Evolutionary conservation across 2,329 filamentous ascomycete species (phyloP), one percentile per base, ranked within the genome.

Genomic region (Coniochaeta prunicola): DNA sequence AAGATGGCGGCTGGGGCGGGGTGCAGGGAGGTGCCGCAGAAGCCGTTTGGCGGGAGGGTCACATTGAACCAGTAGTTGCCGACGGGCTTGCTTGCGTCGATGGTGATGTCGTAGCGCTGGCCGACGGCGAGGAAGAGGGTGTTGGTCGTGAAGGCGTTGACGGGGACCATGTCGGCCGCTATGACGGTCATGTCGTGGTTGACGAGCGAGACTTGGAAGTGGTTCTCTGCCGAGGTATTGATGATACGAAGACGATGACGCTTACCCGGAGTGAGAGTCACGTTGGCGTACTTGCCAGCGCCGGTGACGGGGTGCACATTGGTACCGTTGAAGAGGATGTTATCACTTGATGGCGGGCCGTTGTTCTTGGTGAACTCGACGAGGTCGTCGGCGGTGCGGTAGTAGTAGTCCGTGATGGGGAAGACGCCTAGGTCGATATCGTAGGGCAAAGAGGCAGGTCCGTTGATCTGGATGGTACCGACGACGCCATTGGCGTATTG

Each of bases 401-500:
- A 74, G 68, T 80, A 82, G 73, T 77, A 83, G 62, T 84, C 81
- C 4, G 72, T 76, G 26, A 84, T 68, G 4, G 78, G 72, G 17
- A 81, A 70, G 6, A 74, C 66, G 28, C 80, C 80, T 1, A 82
- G 72, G 63, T 83, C 81, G 53, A 76, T 69, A 57, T 83, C 80
- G 64, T 80, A 80, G 62, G 77, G 72, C 26, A 72, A 70, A 13
- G 74, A 74, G 3, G 76, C 74, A 1, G 78, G 78, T 0, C 78
- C 78, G 58, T 79, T 67, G 60, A 80, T 76, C 10, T 78, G 67
- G 40, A 83, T 76, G 0, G 74, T 70, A 6, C 80, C 80, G 31
- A 76, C 68, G 0, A 82, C 67, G 9, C 80, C 80, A 60, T 82
- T 77, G 36, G 71, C 71, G 61, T 78, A 77, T 62, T 79, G 76